A percentile compares a stretch with the other conserved stretches of the same genome.
Evolutionary conservation across 257 asterid species (phyloP).

Genomic region (Thymus mandschuricus): DNA sequence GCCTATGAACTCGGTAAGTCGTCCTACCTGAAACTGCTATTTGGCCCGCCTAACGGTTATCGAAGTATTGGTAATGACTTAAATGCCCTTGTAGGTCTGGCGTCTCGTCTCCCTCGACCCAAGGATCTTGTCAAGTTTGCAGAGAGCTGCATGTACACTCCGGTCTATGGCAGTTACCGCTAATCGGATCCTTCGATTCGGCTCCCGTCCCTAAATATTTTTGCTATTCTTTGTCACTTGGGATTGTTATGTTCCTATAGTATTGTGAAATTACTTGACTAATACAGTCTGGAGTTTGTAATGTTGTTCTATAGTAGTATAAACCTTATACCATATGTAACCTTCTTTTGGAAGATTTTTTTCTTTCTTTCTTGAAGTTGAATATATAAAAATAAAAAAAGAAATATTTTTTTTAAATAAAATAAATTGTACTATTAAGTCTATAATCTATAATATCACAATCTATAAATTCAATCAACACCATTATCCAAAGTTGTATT

Average conservation of each 20-base stretch:
- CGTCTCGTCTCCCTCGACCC: conserved; percentile 91
- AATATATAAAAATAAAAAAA: no score
- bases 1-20: conserved; percentile 94
- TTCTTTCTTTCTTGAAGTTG: no score
- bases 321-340: not conserved
- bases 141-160: conserved; percentile 95
- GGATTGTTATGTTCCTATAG: not conserved
- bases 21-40: not conserved
- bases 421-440: not conserved
- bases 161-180: conserved; percentile 76
- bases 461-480: conserved; percentile 6
- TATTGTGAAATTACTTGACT: not conserved
- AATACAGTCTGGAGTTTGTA: not conserved
- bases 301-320: not conserved
- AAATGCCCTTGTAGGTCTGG: conserved; percentile 62
- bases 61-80: conserved; percentile 4
- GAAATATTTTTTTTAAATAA: no score
- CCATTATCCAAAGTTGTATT: conserved; percentile 9
- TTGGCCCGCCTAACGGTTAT: no score
- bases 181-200: conserved; percentile 20
- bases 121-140: conserved; percentile 77
- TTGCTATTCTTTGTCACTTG: not conserved
- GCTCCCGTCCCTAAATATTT: not conserved
- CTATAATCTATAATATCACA: not conserved
- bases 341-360: not conserved